These are phyloP conservation scores for Candida qinlingensis DNA, from an alignment of 805 yeast genomes.

Conservation along the genomic window DNA sequence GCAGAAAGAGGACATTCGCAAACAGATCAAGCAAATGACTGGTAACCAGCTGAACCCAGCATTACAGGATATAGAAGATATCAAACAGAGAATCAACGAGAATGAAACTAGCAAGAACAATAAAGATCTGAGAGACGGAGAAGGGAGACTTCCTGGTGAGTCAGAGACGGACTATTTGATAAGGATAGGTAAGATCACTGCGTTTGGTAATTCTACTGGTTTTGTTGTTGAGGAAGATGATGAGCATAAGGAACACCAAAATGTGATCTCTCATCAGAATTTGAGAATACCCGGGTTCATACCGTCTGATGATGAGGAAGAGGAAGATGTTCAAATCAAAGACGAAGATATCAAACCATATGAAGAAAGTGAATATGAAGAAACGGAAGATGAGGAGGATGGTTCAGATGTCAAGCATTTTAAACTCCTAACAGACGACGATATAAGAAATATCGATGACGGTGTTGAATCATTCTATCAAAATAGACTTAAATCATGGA, in stretches of 20 bases:
- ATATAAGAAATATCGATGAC: constrained; percentile 57
- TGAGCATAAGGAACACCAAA: constrained; percentile 9
- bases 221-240: constrained; percentile 39
- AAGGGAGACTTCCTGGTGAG: constrained; percentile 54
- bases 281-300: constrained; percentile 20
- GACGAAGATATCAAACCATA: constrained; percentile 12
- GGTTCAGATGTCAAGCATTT: constrained; percentile 17
- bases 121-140: constrained; percentile 4
- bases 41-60: constrained; percentile 47
- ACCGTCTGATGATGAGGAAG: not conserved
- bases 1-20: constrained; percentile 46
- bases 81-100: constrained; percentile 39
- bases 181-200: constrained; percentile 89
- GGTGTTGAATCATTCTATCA: constrained; percentile 71
- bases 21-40: constrained; percentile 49
- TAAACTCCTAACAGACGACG: constrained; percentile 25
- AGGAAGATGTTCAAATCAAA: not conserved
- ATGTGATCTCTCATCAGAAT: constrained; percentile 17
- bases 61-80: constrained; percentile 60
- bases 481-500: constrained; percentile 58
- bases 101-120: constrained; percentile 19
- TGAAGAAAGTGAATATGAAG: constrained; percentile 12
- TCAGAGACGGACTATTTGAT: constrained; percentile 73
- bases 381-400: constrained; percentile 9
- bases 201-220: constrained; percentile 70